These are phyloP conservation scores for Boletus tylopilopsis DNA, from an alignment of 768 basidiomycete species.

Conservation along the genomic window DNA sequence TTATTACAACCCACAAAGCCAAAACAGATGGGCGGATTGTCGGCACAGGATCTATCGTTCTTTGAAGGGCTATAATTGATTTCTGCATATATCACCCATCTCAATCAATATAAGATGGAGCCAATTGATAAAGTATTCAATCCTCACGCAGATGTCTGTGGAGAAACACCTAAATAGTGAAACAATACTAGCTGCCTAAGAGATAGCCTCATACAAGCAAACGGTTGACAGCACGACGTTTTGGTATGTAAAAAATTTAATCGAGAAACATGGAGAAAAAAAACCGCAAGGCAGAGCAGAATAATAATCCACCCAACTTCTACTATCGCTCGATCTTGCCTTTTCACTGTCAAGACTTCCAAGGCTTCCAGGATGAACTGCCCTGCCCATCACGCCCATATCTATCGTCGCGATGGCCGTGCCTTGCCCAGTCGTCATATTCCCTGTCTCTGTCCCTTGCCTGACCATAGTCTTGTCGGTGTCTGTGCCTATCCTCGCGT, in stretches of 20 bases:
- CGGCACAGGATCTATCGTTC: slow-evolving; percentile 83
- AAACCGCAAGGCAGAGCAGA: background rate
- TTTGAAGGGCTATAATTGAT: slow-evolving; percentile 65
- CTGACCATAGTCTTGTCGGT: slow-evolving; percentile 8
- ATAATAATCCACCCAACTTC: background rate
- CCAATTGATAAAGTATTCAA: background rate
- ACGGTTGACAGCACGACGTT: no score
- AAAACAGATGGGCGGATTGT: slow-evolving; percentile 51
- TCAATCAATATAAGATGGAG: background rate
- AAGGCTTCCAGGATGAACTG: slow-evolving; percentile 9
- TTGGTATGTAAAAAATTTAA: slow-evolving; percentile 9
- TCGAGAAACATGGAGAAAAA: background rate
- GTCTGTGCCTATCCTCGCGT: slow-evolving; percentile 12
- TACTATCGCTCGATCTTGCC: background rate
- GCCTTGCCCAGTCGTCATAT: background rate
- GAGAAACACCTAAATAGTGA: background rate
- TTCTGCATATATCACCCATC: no score
- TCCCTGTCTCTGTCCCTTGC: slow-evolving; percentile 8
- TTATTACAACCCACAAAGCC: slow-evolving; percentile 15
- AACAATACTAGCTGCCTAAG: no score
- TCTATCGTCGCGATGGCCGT: slow-evolving; percentile 5
- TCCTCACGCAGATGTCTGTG: background rate
- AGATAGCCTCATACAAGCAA: no score
- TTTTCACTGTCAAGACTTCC: slow-evolving; percentile 11
- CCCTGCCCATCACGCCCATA: slow-evolving; percentile 2